Evolutionary conservation across 345 rosid genomes (phyloP).

Genomic region (Trapa bicornis): DNA sequence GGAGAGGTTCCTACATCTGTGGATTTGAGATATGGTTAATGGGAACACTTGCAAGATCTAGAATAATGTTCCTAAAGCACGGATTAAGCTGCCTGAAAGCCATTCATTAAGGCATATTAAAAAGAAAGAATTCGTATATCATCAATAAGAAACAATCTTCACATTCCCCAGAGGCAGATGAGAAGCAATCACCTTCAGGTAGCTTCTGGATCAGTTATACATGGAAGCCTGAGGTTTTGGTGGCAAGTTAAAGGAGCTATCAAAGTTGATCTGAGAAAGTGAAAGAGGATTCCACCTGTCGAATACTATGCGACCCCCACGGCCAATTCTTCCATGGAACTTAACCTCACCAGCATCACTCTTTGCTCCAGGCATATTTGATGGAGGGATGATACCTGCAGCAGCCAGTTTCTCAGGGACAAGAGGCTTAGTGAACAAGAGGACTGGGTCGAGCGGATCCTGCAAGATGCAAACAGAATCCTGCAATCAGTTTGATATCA

Average conservation of each 20-base stretch:
- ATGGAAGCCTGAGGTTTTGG: slow-evolving; percentile 47
- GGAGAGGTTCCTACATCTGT: no score
- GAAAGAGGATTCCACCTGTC: slow-evolving; percentile 92
- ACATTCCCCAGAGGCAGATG: no score
- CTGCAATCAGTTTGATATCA: neutral
- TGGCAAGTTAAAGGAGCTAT: slow-evolving; percentile 51
- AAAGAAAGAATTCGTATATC: no score
- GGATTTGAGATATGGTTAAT: no score
- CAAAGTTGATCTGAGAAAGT: slow-evolving; percentile 57
- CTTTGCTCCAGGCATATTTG: slow-evolving; percentile 31
- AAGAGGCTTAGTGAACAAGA: slow-evolving; percentile 81
- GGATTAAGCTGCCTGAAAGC: no score
- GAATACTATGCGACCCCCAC: slow-evolving; percentile 90
- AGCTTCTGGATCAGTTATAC: slow-evolving; percentile 20
- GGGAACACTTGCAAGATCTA: no score
- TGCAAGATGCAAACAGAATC: slow-evolving; percentile 17
- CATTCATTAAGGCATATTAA: no score
- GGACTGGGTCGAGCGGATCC: slow-evolving; percentile 87
- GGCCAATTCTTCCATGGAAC: slow-evolving; percentile 85
- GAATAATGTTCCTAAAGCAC: no score
- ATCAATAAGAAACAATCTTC: no score
- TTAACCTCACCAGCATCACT: slow-evolving; percentile 23
- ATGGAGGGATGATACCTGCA: slow-evolving; percentile 71
- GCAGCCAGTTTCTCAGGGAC: slow-evolving; percentile 82
- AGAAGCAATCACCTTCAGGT: neutral